Base-by-base conservation (phyloP, 2,329 filamentous ascomycete species). In the Ascosphaera acerosa region DNA sequence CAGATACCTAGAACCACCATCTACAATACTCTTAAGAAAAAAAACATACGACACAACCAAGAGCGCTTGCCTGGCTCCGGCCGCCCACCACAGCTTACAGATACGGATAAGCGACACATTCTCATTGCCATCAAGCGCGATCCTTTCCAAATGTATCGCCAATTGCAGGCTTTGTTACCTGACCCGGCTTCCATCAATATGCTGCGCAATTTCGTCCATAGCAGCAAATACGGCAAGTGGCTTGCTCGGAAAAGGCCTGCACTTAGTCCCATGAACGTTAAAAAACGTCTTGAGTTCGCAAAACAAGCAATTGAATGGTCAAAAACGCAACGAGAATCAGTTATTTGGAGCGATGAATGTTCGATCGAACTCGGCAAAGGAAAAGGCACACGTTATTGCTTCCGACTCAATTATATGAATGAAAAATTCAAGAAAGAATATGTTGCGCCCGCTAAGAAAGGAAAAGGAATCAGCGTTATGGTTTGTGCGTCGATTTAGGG, bases 281-380 rank as follows among this genome's bases (percentile, higher is more conserved):
- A 23, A 23, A 23, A 23, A 12, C 20, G 20, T 12, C 12, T 7
- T 7, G 20, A 7, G 7, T 23, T 23, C 12, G 20, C 12, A 9
- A 23, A 23, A 12, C 20, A 23, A 23, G 20, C 20, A 23, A 23
- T 23, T 23, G 9, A 9, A 12, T 23, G 20, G 20, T 9, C 20
- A 7, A 23, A 23, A 12, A 12, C 12, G 7, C 14, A 32, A 23
- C 18, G 31, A 17, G 15, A 15, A 18, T 23, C n/a, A 10, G 20
- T 32, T 25, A 32, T 32, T 18, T 32, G 31, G 18, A 32, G 10
- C 18, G 31, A 32, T 32, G 20, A 32, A 18, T 32, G 31, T 15
- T 32, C 31, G 16, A 23, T 32, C 7, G 14, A 32, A 27, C 10
- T 19, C 3, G 31, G 19, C 27, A 15, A 19, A 12, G 31, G 31